These are phyloP conservation scores for Saccharomycopsis fibuligera DNA, from an alignment of 805 yeast species.

Conservation along the genomic window DNA sequence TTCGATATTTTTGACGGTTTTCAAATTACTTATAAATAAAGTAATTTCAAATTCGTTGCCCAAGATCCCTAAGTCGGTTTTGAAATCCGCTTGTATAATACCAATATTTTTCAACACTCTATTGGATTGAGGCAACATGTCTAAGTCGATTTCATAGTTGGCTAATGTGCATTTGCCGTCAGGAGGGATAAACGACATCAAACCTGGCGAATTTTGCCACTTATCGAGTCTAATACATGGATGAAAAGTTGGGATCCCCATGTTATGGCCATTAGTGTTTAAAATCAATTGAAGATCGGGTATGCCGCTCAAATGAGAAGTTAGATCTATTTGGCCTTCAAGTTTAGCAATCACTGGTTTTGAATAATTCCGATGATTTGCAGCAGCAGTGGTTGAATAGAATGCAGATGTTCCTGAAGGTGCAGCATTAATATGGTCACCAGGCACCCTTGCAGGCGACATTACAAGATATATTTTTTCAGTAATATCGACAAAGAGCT, in stretches of 20 bases:
- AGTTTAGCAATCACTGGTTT: slow-evolving; percentile 48
- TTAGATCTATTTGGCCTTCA: slow-evolving; percentile 56
- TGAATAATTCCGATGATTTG: slow-evolving; percentile 22
- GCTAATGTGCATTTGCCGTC: slow-evolving; percentile 67
- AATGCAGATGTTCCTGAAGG: slow-evolving; percentile 22
- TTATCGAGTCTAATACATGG: slow-evolving; percentile 51
- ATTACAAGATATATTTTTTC: slow-evolving; percentile 47
- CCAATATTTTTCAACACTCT: slow-evolving; percentile 34
- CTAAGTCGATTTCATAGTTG: slow-evolving; percentile 55
- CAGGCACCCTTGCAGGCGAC: background rate
- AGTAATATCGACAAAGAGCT: slow-evolving; percentile 74
- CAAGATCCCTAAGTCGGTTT: slow-evolving; percentile 44
- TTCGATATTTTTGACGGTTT: slow-evolving; percentile 42
- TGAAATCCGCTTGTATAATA: slow-evolving; percentile 47
- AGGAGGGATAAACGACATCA: slow-evolving; percentile 74
- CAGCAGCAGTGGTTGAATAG: slow-evolving; percentile 23
- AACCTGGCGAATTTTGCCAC: slow-evolving; percentile 44
- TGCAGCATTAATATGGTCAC: background rate
- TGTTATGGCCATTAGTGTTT: slow-evolving; percentile 37
- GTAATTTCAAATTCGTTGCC: slow-evolving; percentile 59
- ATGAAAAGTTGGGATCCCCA: slow-evolving; percentile 65
- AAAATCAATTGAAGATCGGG: slow-evolving; percentile 65
- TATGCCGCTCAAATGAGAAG: slow-evolving; percentile 66
- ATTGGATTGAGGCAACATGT: slow-evolving; percentile 14
- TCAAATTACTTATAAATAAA: slow-evolving; percentile 40